Conservation (phyloP, 257 asterid genomes). For the Solanum ossicruentum region DNA sequence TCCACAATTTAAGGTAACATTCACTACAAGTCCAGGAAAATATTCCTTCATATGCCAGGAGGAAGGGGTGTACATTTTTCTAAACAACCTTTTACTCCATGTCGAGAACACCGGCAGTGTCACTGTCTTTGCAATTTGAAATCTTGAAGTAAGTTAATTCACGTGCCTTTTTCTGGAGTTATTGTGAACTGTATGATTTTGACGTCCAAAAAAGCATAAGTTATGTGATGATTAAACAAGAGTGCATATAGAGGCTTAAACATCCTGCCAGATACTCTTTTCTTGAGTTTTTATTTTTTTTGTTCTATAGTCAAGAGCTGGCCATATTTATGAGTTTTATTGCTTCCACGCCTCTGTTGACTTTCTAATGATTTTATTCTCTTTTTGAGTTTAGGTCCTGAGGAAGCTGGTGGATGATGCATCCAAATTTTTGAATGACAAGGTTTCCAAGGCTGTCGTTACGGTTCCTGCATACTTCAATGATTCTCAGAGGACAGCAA, state of each 20-base stretch:
- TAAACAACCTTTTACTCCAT: neutral
- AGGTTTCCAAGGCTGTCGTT: slow-evolving; percentile 91
- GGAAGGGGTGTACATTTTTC: neutral
- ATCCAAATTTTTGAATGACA: slow-evolving; percentile 76
- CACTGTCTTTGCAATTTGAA: neutral
- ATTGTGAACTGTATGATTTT: neutral
- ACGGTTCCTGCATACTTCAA: slow-evolving; percentile 92
- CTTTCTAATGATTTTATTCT: neutral
- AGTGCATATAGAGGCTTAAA: neutral
- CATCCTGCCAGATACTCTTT: neutral
- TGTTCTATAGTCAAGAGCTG: neutral
- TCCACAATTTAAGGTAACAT: neutral
- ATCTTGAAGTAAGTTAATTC: neutral
- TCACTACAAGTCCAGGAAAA: neutral
- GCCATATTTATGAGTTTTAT: neutral
- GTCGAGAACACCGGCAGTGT: no score
- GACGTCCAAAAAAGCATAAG: neutral
- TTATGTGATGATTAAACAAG: neutral
- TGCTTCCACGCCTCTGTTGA: neutral
- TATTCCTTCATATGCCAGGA: neutral
- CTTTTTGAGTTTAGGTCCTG: slow-evolving; percentile 42
- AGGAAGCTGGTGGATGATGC: slow-evolving; percentile 97
- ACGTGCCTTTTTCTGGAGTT: neutral
- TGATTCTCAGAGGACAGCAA: slow-evolving; percentile 90
- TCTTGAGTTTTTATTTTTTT: neutral